Evolutionary conservation across 2,329 filamentous ascomycete genomes (phyloP).

Genomic region (Ramularia endophylla): DNA sequence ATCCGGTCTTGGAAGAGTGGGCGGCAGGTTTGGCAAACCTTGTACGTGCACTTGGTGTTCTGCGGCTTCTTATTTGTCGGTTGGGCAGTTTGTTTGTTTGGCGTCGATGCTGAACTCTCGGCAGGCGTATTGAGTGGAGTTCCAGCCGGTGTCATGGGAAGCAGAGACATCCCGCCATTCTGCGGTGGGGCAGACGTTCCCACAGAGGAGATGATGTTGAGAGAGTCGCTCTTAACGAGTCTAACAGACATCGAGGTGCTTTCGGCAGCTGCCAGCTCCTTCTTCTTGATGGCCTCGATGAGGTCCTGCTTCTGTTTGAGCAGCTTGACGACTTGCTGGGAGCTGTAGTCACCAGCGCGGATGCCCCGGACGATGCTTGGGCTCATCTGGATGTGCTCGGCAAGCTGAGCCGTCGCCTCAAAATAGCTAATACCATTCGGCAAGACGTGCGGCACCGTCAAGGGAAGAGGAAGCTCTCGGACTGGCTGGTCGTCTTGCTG

Average conservation of each 20-base stretch:
- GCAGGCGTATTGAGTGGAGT: too few relatives aligned
- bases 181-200: conserved; percentile 7
- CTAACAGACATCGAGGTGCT: neutral
- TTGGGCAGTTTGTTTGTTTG: neutral
- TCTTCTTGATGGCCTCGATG: conserved; percentile 20
- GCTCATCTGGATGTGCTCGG: conserved; percentile 32
- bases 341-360: conserved; percentile 36
- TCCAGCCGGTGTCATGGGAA: too few relatives aligned
- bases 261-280: neutral
- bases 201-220: conserved; percentile 24
- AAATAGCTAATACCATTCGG: conserved; percentile 17
- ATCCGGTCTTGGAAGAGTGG: conserved; percentile 45
- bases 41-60: conserved; percentile 35
- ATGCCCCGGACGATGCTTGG: conserved; percentile 39
- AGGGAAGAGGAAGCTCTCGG: conserved; percentile 7
- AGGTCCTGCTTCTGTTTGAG: conserved; percentile 38
- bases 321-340: conserved; percentile 37
- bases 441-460: conserved; percentile 2
- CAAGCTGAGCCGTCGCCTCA: conserved; percentile 19
- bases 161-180: too few relatives aligned
- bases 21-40: conserved; percentile 46
- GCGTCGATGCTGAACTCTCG: conserved; percentile 16
- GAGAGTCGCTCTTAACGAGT: neutral
- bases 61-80: neutral
- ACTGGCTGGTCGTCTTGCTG: conserved; percentile 49